These are phyloP conservation scores for Tricharina praecox DNA, from an alignment of 495 filamentous ascomycete species.

Conservation along the genomic window DNA sequence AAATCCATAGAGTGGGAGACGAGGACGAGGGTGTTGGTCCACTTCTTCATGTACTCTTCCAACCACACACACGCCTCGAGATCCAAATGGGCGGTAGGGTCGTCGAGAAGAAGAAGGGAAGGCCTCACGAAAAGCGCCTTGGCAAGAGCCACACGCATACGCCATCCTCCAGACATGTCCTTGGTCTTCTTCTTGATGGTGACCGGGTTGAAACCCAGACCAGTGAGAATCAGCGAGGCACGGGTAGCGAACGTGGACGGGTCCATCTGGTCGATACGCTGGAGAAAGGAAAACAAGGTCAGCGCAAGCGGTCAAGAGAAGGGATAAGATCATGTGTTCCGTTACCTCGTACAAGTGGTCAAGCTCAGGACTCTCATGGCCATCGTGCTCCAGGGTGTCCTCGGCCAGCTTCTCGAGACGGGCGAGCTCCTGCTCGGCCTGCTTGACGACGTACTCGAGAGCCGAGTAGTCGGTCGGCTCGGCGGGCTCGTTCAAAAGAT, in stretches of 20 bases:
- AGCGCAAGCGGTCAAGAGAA: background rate
- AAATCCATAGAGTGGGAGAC: conserved; percentile 98
- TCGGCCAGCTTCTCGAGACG: conserved; percentile 76
- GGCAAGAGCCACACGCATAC: conserved; percentile 94
- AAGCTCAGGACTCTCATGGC: conserved; percentile 77
- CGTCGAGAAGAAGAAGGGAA: conserved; percentile 84
- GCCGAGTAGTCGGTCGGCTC: conserved; percentile 75
- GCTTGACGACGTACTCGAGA: conserved; percentile 88
- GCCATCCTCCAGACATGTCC: conserved; percentile 99
- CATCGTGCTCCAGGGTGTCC: conserved; percentile 74
- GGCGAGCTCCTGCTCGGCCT: conserved; percentile 88
- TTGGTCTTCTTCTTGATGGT: conserved; percentile 99
- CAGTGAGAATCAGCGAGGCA: conserved; percentile 88
- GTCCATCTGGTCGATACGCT: conserved; percentile 99
- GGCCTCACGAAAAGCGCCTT: conserved; percentile 99
- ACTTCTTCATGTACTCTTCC: conserved; percentile 99
- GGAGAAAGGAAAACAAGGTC: conserved; percentile 27
- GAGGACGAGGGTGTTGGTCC: conserved; percentile 91
- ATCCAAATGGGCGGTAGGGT: conserved; percentile 98
- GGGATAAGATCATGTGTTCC: conserved; percentile 14
- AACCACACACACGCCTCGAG: conserved; percentile 99
- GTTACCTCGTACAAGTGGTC: conserved; percentile 93
- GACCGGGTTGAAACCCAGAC: conserved; percentile 95
- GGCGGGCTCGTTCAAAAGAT: conserved; percentile 96
- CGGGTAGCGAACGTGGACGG: conserved; percentile 98